Percentiles rank a stretch among this genome's conserved stretches.
Conservation (phyloP, 306 rosid genomes). For the Fagus crenata region DNA sequence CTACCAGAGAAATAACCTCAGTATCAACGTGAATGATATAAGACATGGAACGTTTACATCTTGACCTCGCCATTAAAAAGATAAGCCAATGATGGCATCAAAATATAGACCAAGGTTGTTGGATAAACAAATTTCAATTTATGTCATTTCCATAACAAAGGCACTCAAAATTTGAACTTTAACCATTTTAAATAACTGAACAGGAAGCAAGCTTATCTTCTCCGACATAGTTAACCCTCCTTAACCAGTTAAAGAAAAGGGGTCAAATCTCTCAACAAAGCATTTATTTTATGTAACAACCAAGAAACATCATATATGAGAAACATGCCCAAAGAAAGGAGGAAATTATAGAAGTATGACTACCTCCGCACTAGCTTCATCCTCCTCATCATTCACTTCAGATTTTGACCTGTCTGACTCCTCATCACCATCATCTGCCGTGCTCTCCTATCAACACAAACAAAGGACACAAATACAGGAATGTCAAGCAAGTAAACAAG, state of each 20-base stretch:
- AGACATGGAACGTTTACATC: not conserved
- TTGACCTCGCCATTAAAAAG: not conserved
- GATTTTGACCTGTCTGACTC: conserved; percentile 72
- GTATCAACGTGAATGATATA: not conserved
- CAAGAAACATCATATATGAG: not conserved
- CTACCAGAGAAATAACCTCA: not conserved
- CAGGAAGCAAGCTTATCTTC: not conserved
- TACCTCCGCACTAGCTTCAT: conserved; percentile 75
- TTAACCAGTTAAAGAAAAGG: not conserved
- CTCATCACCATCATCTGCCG: conserved; percentile 52
- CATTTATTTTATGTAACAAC: not conserved
- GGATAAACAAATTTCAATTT: not conserved
- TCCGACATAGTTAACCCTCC: not conserved
- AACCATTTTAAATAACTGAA: not conserved
- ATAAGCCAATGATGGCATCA: not conserved
- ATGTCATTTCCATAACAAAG: not conserved
- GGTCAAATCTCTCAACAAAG: not conserved
- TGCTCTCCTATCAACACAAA: conserved; percentile 40
- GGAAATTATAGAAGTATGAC: not conserved
- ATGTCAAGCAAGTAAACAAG: conserved; percentile 17
- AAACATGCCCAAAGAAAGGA: not conserved
- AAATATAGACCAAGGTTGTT: not conserved
- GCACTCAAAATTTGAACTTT: not conserved
- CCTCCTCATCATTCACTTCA: conserved; percentile 68
- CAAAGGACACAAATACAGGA: conserved; percentile 9